Evolutionary conservation across 805 yeast genomes (phyloP), one percentile per base, ranked within the genome.

Genomic region (Candida xyloterini): DNA sequence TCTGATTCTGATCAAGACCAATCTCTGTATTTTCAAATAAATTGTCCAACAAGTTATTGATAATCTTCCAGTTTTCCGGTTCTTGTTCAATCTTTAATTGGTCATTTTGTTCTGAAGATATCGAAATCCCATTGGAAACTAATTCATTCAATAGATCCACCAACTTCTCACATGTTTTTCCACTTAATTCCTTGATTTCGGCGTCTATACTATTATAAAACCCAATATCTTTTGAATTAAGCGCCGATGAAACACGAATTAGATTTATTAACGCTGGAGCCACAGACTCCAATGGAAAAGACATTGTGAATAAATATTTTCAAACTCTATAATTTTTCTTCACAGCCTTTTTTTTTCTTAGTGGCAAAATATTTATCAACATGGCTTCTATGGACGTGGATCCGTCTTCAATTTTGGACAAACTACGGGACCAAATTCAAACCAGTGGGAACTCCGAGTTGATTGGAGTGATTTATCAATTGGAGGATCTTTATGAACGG

Each of bases 401-500:
- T 46, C 64, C 70, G n/a, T 66, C 73, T 11, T 66, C 70, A 11
- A 65, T 78, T 6, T 68, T 82, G 51, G 74, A 77, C 16, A 72
- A 79, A 3, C 68, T 88, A 37, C 77, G 95, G 38, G 71, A 72
- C 53, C 84, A 81, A 55, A 70, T 80, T 4, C 86, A 83, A 43
- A 67, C 76, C 3, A 32, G 43, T 5, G 53, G 51, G 3, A 57
- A 57, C 35, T 30, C 50, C 1, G 87, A 81, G 27, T 68, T 89
- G 37, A 68, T 78, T 8, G 75, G 79, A 21, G 60, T 71, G 7
- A 74, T 84, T 52, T 81, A 77, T 56, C 74, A 77, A 38, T 74
- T 91, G 58, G 97, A 90, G 57, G 96, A 88, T 53, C 70, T 71
- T 42, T 84, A 87, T 65, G 96, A 89, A 57, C 73, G 95, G 52